Percentiles rank a stretch among this genome's conserved stretches.
Conservation (phyloP, 345 rosid species). For the Eucalyptus grandis region DNA sequence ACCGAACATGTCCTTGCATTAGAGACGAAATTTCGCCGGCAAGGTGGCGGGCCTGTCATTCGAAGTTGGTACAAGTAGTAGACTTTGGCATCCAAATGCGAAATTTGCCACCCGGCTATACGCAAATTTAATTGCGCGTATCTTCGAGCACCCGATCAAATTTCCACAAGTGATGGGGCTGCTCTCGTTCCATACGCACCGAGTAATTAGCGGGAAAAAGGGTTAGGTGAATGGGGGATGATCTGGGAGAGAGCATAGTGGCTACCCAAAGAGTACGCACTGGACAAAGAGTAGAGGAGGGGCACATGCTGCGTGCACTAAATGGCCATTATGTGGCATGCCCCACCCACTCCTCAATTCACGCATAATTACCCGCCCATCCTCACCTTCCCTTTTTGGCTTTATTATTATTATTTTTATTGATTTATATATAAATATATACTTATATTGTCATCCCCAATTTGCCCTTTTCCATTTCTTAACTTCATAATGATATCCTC, state of each 20-base stretch:
- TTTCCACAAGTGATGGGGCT: background rate
- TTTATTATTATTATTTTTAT: background rate
- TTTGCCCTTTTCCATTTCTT: background rate
- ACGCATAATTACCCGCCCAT: constrained; percentile 20
- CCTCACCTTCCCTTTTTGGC: background rate
- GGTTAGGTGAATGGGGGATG: background rate
- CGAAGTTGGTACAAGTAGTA: background rate
- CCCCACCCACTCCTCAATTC: constrained; percentile 25
- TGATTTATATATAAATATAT: background rate
- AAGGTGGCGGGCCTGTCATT: background rate
- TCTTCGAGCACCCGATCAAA: background rate
- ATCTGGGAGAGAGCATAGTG: background rate
- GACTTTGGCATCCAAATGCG: background rate
- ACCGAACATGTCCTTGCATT: background rate
- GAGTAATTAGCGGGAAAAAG: background rate
- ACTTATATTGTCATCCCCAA: background rate
- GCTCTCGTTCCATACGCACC: background rate
- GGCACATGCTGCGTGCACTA: constrained; percentile 3
- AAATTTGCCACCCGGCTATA: background rate
- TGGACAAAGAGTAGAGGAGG: background rate
- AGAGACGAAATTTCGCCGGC: background rate
- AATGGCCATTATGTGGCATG: background rate
- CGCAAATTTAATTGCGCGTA: background rate
- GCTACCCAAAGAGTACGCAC: background rate
- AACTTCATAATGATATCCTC: background rate